Evolutionary conservation across 805 yeast species (phyloP), one percentile per base, ranked within the genome.

Genomic region (Ogataea angusta): DNA sequence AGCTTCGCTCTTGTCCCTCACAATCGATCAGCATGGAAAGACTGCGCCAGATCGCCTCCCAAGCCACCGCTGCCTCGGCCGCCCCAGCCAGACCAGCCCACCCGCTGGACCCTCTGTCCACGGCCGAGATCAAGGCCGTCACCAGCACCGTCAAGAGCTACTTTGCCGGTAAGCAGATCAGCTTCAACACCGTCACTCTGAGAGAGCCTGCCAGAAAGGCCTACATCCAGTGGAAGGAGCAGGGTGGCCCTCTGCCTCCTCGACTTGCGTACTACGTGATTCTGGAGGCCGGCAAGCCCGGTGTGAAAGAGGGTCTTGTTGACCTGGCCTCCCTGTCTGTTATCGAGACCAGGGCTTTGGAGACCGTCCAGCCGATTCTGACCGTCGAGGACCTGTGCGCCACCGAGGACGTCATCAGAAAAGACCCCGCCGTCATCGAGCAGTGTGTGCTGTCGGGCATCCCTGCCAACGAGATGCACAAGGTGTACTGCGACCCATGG

Each of bases 381-480:
- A 81, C 90, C 31, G 80, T 82, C 34, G 80, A 70, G 52, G 91
- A 84, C 60, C 70, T 84, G 48, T 72, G 69, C 54, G 53, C 60
- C 39, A 78, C 85, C 46, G 91, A 84, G 67, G 74, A 62, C 3
- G 71, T 80, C 50, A 74, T 85, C 52, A 76, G 91, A 64, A 63
- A 56, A n/a, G 87, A 85, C 59, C 85, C 88, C 27, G 66, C 62
- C 28, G 91, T 84, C 48, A 79, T 82, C 51, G 79, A 75, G 60
- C 90, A 84, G 67, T 81, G 89, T 69, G 76, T 69, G 42, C 55
- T 82, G 45, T 76, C 83, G 24, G 91, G 91, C 40, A 66, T 84
- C 49, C 81, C 87, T 44, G 76, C 72, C 21, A 60, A 60, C 40
- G 82, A 80, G 37, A 80, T 81, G 80, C 65, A 71, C 56, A 69